A percentile compares a stretch with the other conserved stretches of the same genome.
Evolutionary conservation across 1,139 yeast genomes (phyloP).

Genomic region (Yamadazyma epiphylla): DNA sequence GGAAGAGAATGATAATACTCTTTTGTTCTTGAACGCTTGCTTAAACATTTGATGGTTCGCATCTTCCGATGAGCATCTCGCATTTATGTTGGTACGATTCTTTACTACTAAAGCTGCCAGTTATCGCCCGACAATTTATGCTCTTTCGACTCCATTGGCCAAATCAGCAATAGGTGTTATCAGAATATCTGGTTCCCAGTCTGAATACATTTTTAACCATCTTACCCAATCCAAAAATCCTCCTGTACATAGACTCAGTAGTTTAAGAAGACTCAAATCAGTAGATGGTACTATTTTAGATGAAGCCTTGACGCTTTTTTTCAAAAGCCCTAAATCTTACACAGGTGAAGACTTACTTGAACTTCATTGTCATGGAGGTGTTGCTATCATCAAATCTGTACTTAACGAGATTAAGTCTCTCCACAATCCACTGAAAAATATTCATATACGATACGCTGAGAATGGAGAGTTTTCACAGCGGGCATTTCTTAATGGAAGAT

Average conservation of each 20-base stretch:
- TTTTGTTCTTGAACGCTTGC: too few relatives aligned
- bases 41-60: too few relatives aligned
- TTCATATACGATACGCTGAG: constrained; percentile 73
- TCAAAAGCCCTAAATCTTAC: constrained; percentile 74
- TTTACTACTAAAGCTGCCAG: neutral
- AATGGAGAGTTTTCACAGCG: constrained; percentile 89
- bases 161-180: constrained; percentile 86
- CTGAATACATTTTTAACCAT: constrained; percentile 37
- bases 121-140: constrained; percentile 69
- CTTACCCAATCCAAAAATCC: constrained; percentile 39
- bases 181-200: constrained; percentile 73
- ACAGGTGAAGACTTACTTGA: constrained; percentile 93
- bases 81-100: neutral
- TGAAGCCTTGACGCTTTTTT: constrained; percentile 68
- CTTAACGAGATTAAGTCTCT: constrained; percentile 55
- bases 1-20: neutral
- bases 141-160: constrained; percentile 79
- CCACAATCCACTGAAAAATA: constrained; percentile 38
- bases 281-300: constrained; percentile 50
- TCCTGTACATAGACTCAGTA: constrained; percentile 53
- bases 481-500: constrained; percentile 71
- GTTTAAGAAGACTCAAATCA: constrained; percentile 50
- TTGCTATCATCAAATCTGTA: constrained; percentile 73
- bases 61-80: constrained; percentile 4
- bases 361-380: constrained; percentile 90